phyloP scores from a whole-genome alignment of 106 monocot genomes.

The Dioscorea dumetorum region DNA sequence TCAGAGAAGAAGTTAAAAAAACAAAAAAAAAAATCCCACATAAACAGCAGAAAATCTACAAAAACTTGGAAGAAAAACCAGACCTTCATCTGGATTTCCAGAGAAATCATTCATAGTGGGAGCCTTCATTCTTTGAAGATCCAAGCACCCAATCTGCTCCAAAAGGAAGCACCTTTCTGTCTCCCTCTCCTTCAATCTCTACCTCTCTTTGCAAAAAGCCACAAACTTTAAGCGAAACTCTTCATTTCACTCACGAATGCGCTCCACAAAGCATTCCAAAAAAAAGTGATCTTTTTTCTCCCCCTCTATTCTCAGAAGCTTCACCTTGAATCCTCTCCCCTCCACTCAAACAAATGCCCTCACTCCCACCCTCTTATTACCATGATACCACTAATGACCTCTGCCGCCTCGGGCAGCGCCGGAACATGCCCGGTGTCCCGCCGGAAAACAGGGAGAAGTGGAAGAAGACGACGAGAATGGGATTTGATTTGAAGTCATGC shows the following conservation, averaged over 20 bases:
- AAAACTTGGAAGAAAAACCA: background rate
- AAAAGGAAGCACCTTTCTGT: background rate
- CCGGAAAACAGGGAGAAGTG: no score
- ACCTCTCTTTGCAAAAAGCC: background rate
- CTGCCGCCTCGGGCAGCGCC: no score
- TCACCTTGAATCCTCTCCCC: background rate
- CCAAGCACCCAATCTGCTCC: background rate
- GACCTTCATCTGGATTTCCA: constrained; percentile 2
- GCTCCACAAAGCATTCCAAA: no score
- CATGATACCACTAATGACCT: no score
- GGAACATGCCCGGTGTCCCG: no score
- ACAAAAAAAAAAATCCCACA: background rate
- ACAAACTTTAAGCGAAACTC: no score
- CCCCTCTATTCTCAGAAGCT: background rate
- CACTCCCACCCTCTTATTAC: no score
- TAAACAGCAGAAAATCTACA: background rate
- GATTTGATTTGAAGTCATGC: no score
- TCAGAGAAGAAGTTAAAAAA: no score
- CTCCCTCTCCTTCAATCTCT: background rate
- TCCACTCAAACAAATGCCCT: background rate
- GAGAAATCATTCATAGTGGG: background rate
- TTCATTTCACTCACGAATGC: no score
- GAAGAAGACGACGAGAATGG: no score
- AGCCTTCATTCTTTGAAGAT: constrained; percentile 4
- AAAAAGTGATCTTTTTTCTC: constrained; percentile 5